A percentile compares a stretch with the other conserved stretches of the same genome.
Evolutionary conservation across 2,329 filamentous ascomycete species (phyloP).

Genomic region (Macrophomina pseudophaseolina): DNA sequence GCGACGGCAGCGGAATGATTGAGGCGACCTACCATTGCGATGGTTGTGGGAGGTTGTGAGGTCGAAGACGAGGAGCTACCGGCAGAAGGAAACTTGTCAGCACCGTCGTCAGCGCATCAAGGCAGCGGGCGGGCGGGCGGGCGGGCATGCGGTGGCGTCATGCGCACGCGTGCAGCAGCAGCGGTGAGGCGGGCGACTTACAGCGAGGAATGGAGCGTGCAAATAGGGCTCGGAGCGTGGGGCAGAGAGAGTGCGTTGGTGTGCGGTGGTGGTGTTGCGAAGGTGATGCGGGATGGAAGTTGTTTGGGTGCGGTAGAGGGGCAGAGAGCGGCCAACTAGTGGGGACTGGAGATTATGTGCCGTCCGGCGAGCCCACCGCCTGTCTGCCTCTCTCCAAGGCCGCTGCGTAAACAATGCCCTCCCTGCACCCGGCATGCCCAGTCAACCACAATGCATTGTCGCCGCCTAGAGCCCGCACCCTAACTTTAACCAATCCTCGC

Average conservation of each 20-base stretch:
- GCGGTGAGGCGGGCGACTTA: slow-evolving; percentile 20
- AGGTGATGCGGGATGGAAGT: slow-evolving; percentile 13
- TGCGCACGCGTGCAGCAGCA: neutral
- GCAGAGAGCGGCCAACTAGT: slow-evolving; percentile 22
- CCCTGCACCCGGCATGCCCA: neutral
- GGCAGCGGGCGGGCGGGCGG: slow-evolving; percentile 20
- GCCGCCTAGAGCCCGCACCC: neutral
- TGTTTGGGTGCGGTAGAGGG: slow-evolving; percentile 21
- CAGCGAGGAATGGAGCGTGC: slow-evolving; percentile 19
- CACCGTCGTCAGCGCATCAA: slow-evolving; percentile 37
- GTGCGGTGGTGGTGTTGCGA: slow-evolving; percentile 6
- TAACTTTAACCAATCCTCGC: neutral
- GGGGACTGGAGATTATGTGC: slow-evolving; percentile 24
- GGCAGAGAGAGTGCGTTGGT: neutral
- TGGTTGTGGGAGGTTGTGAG: slow-evolving; percentile 13
- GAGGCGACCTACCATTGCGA: slow-evolving; percentile 25
- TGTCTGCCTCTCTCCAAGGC: slow-evolving; percentile 7
- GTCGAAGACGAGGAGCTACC: slow-evolving; percentile 11
- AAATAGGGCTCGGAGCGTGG: slow-evolving; percentile 12
- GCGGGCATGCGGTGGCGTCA: slow-evolving; percentile 18
- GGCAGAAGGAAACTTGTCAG: slow-evolving; percentile 37
- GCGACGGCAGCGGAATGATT: neutral
- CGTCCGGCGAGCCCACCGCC: slow-evolving; percentile 19
- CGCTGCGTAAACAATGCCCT: slow-evolving; percentile 24
- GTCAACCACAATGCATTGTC: neutral